Evolutionary conservation across 441 rosid genomes (phyloP).

Genomic region (Euphorbia celastroides): DNA sequence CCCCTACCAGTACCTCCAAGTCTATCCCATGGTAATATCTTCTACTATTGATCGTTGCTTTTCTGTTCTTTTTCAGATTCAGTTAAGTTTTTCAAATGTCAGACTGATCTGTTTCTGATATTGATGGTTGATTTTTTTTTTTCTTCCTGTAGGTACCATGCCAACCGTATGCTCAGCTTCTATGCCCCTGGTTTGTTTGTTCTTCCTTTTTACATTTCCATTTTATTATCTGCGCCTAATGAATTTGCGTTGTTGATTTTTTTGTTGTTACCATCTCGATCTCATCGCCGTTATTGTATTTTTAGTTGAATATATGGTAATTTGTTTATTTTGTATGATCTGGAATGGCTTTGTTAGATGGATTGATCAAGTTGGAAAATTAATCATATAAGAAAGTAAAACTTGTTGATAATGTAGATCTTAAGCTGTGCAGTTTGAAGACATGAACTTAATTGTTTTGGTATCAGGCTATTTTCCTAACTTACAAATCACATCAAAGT

Average conservation of each 20-base stretch:
- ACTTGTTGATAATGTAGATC: background rate
- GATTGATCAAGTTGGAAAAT: background rate
- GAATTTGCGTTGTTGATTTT: background rate
- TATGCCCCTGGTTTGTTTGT: slow-evolving; percentile 75
- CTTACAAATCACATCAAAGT: background rate
- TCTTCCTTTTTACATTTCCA: background rate
- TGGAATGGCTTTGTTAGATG: background rate
- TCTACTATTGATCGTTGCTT: background rate
- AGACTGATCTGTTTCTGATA: background rate
- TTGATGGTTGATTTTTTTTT: slow-evolving; percentile 14
- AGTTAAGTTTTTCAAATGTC: background rate
- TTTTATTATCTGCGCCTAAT: background rate
- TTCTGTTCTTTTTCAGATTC: background rate
- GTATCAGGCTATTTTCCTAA: background rate
- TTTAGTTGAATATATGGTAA: background rate
- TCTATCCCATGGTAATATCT: slow-evolving; percentile 71
- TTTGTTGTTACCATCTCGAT: background rate
- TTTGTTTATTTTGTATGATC: background rate
- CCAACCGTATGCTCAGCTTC: slow-evolving; percentile 97
- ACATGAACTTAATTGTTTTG: background rate
- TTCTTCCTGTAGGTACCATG: slow-evolving; percentile 64
- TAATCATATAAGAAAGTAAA: background rate
- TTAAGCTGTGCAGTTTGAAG: background rate
- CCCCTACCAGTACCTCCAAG: slow-evolving; percentile 38
- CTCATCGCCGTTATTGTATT: background rate